These are phyloP conservation scores for Rutstroemia sp. DNA, from an alignment of 2,329 filamentous ascomycete species.

Conservation along the genomic window DNA sequence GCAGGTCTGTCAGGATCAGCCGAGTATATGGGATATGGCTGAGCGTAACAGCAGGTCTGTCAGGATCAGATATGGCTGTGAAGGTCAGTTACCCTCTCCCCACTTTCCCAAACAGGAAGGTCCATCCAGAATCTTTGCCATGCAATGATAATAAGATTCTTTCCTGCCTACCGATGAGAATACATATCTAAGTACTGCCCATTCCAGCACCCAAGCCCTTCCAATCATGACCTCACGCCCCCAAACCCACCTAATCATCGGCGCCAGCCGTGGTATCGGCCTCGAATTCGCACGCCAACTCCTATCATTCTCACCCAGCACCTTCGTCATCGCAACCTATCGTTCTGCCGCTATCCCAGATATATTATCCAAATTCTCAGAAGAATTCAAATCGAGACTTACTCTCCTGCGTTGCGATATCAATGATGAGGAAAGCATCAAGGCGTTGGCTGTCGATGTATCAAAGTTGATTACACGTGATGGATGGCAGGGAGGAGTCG, in stretches of 20 bases:
- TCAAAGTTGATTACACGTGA: constrained; percentile 17
- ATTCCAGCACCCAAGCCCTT: not conserved
- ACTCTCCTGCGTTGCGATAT: constrained; percentile 40
- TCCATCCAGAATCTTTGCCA: too few relatives aligned
- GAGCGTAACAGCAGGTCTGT: too few relatives aligned
- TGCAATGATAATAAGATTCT: too few relatives aligned
- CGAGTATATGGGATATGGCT: too few relatives aligned
- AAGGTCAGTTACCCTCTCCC: too few relatives aligned
- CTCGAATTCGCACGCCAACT: constrained; percentile 33
- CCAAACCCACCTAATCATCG: constrained; percentile 31
- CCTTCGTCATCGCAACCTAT: constrained; percentile 38
- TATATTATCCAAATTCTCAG: not conserved
- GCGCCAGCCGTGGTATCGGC: constrained; percentile 41
- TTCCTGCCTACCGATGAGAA: too few relatives aligned
- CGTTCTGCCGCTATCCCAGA: constrained; percentile 21
- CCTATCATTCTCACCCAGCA: constrained; percentile 32
- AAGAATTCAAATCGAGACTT: not conserved
- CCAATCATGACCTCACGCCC: not conserved
- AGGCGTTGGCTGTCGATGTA: constrained; percentile 41
- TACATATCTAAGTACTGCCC: too few relatives aligned
- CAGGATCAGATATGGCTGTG: too few relatives aligned
- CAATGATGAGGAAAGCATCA: constrained; percentile 43
- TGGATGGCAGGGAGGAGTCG: not conserved
- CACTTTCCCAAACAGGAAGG: too few relatives aligned
- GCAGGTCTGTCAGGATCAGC: too few relatives aligned